These are phyloP conservation scores for Colletotrichum agaves DNA, from an alignment of 2,329 filamentous ascomycete genomes.

Conservation along the genomic window DNA sequence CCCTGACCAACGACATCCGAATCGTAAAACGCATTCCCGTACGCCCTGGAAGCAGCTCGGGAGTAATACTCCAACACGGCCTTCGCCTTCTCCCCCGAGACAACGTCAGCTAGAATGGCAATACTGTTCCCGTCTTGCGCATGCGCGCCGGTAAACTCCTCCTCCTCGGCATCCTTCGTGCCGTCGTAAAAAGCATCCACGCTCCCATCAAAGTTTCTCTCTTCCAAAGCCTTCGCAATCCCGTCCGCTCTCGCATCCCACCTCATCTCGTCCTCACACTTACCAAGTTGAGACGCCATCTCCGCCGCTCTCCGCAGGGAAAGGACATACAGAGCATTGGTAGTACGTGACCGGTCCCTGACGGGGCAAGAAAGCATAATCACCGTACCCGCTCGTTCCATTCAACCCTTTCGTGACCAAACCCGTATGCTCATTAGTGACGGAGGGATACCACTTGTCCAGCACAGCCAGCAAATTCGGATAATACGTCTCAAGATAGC, in stretches of 20 bases:
- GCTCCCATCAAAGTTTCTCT: slow-evolving; percentile 53
- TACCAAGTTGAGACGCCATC: slow-evolving; percentile 49
- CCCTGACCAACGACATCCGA: slow-evolving; percentile 50
- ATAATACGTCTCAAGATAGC: slow-evolving; percentile 56
- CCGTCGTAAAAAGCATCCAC: slow-evolving; percentile 60
- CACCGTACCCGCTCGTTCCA: slow-evolving; percentile 54
- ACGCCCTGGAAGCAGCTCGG: slow-evolving; percentile 48
- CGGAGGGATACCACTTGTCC: slow-evolving; percentile 57
- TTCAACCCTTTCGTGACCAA: slow-evolving; percentile 54
- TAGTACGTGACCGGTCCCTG: slow-evolving; percentile 62
- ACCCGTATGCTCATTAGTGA: slow-evolving; percentile 51
- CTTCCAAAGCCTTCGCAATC: slow-evolving; percentile 50
- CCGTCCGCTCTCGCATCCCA: slow-evolving; percentile 52
- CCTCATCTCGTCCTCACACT: slow-evolving; percentile 47
- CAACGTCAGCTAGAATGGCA: slow-evolving; percentile 53
- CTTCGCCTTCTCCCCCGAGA: slow-evolving; percentile 44
- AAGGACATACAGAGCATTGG: slow-evolving; percentile 60
- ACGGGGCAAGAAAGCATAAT: slow-evolving; percentile 62
- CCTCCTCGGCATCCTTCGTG: slow-evolving; percentile 31
- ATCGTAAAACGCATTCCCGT: slow-evolving; percentile 65
- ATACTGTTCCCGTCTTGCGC: slow-evolving; percentile 64
- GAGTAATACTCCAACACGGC: slow-evolving; percentile 54
- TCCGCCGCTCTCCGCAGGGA: slow-evolving; percentile 56
- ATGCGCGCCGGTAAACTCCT: slow-evolving; percentile 50
- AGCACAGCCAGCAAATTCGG: slow-evolving; percentile 51